Evolutionary conservation across 352 stramenopile genomes (phyloP).

Genomic region (Phytopythium delawarense): DNA sequence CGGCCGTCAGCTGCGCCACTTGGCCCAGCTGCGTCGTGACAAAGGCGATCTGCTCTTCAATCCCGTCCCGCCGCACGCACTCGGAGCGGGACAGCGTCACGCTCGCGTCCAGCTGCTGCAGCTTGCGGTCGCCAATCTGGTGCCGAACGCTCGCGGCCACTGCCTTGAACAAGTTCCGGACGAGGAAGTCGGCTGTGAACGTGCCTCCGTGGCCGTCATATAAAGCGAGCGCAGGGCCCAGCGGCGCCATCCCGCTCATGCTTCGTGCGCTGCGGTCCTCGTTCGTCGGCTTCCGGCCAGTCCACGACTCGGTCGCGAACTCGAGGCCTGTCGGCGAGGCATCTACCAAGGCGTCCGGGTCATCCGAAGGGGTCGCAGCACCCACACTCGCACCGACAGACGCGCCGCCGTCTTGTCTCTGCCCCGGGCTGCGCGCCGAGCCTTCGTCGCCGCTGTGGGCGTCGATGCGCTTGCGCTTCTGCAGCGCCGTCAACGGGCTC

Average conservation of each 20-base stretch:
- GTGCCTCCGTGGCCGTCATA: slow-evolving; percentile 60
- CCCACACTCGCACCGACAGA: too few species aligned
- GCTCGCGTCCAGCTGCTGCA: slow-evolving; percentile 15
- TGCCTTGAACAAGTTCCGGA: slow-evolving; percentile 36
- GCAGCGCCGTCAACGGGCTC: slow-evolving; percentile 1
- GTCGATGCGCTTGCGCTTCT: slow-evolving; percentile 6
- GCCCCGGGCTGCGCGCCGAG: background rate
- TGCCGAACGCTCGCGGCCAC: slow-evolving; percentile 23
- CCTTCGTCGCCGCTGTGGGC: background rate
- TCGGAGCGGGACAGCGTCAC: slow-evolving; percentile 18
- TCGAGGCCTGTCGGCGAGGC: slow-evolving; percentile 9
- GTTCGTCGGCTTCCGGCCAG: slow-evolving; percentile 48
- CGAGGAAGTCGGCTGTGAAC: slow-evolving; percentile 44
- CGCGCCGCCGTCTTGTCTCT: background rate
- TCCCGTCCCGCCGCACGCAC: slow-evolving; percentile 18
- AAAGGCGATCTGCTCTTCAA: slow-evolving; percentile 22
- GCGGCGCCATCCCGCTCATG: slow-evolving; percentile 23
- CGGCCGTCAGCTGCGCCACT: slow-evolving; percentile 12
- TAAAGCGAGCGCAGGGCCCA: slow-evolving; percentile 45
- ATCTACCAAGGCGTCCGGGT: background rate
- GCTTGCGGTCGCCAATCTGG: slow-evolving; percentile 17
- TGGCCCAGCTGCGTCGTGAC: slow-evolving; percentile 28
- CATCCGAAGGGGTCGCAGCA: background rate
- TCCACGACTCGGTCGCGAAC: slow-evolving; percentile 51
- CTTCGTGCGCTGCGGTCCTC: slow-evolving; percentile 45